Evolutionary conservation across 2,329 filamentous ascomycete species (phyloP), one percentile per base, ranked within the genome.

Genomic region (Knufia petricola): DNA sequence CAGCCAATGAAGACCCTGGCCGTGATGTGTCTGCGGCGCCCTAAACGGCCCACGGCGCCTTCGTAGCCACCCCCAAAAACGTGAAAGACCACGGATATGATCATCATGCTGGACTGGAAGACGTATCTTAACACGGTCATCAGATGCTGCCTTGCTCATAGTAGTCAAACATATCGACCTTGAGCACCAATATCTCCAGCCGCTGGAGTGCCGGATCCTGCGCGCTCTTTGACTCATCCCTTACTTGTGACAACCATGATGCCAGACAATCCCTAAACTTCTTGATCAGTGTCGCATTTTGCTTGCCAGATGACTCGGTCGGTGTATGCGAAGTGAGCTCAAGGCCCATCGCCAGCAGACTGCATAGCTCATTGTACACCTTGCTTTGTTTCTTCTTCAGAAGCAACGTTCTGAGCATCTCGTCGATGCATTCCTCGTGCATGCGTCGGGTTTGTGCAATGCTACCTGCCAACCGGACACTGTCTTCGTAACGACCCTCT

Each of bases 331-430:
- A 47, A 3, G 34, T n/a, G 36, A 30, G 28, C 15, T 38, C 21
- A 19, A 47, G 36, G 19, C 8, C n/a, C n/a, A 39, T 12, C 13
- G 44, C 13, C 20, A 38, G 24, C 2, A 47, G 3, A 7, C 21
- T 19, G 34, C 44, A 47, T 13, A 30, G 7, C n/a, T 13, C 10
- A 31, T 30, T 7, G 24, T 47, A 47, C 2, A 88, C 78, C 1
- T 85, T 82, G 50, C 79, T 73, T 62, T 94, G 87, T 30, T 84
- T 74, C 59, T 84, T 85, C 50, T 84, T 76, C 2, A 94, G 69
- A 12, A 95, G 74, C 0, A 92, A 69, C 0, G 79, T 78, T 52
- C 81, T 78, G 68, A 89, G 77, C 40, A 94, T 87, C 44, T 79
- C 74, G 60, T 94, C 84, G 1, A 95, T 72, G 6, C 82, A 77